These are phyloP conservation scores for Saccharum hybrid DNA, from an alignment of 202 grass and related monocot species.

Conservation along the genomic window DNA sequence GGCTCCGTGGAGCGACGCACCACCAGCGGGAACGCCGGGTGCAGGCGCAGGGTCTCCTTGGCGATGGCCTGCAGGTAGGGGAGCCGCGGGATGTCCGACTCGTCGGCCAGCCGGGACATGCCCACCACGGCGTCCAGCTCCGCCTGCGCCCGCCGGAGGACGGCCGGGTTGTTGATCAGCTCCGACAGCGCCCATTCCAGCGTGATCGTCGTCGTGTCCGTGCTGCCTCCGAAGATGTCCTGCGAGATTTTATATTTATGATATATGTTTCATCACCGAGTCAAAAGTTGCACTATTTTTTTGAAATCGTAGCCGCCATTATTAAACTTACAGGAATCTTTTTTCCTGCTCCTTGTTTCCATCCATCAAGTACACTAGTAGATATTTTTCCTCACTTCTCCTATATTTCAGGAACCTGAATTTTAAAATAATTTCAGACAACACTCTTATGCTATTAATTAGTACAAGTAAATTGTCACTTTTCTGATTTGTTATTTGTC, in stretches of 20 bases:
- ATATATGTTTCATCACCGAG: too few relatives aligned
- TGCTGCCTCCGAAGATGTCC: constrained; percentile 84
- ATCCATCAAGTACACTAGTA: neutral
- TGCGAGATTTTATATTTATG: neutral
- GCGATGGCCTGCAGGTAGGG: constrained; percentile 73
- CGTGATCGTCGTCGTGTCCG: constrained; percentile 75
- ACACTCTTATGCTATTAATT: too few relatives aligned
- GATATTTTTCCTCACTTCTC: neutral
- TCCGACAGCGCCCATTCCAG: constrained; percentile 83
- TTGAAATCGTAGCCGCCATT: too few relatives aligned
- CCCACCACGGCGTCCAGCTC: constrained; percentile 76
- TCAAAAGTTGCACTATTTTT: too few relatives aligned
- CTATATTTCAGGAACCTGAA: too few relatives aligned
- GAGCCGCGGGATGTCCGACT: constrained; percentile 64
- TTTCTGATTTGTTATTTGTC: too few relatives aligned
- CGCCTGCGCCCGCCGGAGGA: constrained; percentile 45
- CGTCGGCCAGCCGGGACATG: constrained; percentile 50
- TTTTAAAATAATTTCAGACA: too few relatives aligned
- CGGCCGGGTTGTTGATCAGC: constrained; percentile 72
- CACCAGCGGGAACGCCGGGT: constrained; percentile 66
- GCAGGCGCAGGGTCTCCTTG: constrained; percentile 82
- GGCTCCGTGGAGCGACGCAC: constrained; percentile 44
- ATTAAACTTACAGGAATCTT: too few relatives aligned
- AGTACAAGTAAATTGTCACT: too few relatives aligned
- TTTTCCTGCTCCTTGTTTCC: too few relatives aligned